Evolutionary conservation across 768 basidiomycete genomes (phyloP), one percentile per base, ranked within the genome.

Genomic region (Lactarius sanguifluus): DNA sequence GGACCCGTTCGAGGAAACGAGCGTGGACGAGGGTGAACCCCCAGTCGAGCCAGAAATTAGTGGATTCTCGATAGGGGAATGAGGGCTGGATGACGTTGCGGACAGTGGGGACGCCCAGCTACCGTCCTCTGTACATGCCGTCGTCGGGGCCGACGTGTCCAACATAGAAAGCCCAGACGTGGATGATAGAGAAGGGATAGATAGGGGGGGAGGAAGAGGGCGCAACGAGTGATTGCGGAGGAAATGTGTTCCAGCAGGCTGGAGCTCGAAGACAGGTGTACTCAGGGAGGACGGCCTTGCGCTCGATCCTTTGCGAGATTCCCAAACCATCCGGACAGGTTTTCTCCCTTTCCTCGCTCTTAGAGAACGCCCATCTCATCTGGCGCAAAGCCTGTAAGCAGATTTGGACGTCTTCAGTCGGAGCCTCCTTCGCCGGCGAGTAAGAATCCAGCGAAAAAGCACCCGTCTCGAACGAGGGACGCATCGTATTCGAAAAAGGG

Each of bases 381-480:
- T 91, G 86, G 4, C 83, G 75, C n/a, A 96, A 81, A 10, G 92
- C 93, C 6, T 83, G 80, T 5, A 95, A 78, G 72, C 92, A 96
- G 30, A 79, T 66, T 36, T 80, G 75, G 25, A 81, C 77, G 62
- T 86, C 82, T 20, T 88, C 86, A n/a, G 5, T 85, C 79, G 18
- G 77, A 67, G 10, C 83, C 85, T 9, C 78, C 74, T 64, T 84
- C 86, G 41, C 77, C 72, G 0, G 90, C 91, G 7, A 92, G 82
- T 45, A 94, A 78, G 68, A 89, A 85, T 2, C 87, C 93, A 4
- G 92, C 91, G 71, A 90, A 96, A 81, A 90, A 96, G 72, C 90
- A 92, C 3, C 95, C 95, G 71, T 96, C 94, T 23, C 91, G 85
- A 61, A 95, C 86, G 5, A 96, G 81, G 23, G 90, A 89, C 1